These are phyloP conservation scores for Colletotrichum sp. DNA, from an alignment of 2,329 filamentous ascomycete genomes.

Conservation along the genomic window DNA sequence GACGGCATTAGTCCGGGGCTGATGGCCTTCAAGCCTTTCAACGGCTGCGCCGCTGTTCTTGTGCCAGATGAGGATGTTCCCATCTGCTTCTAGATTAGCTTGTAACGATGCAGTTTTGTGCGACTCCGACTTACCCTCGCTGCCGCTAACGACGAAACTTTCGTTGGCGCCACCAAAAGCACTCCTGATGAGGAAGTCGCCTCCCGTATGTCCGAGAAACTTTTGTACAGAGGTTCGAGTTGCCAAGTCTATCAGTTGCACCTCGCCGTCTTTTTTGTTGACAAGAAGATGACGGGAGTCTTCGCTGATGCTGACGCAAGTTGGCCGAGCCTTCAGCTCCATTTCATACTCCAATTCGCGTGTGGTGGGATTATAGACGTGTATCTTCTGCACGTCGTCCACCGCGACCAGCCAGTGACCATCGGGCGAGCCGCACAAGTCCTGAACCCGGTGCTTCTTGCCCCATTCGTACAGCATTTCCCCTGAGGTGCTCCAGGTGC, in stretches of 20 bases:
- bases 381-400: conserved; percentile 71
- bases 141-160: conserved; percentile 90
- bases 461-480: conserved; percentile 70
- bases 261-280: conserved; percentile 78
- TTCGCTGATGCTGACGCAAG: conserved; percentile 79
- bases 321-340: conserved; percentile 71
- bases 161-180: conserved; percentile 89
- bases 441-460: conserved; percentile 77
- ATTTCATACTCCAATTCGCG: conserved; percentile 78
- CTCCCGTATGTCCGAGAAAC: conserved; percentile 78
- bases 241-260: conserved; percentile 79
- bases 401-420: conserved; percentile 82
- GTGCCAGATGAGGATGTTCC: conserved; percentile 86
- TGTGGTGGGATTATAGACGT: conserved; percentile 82
- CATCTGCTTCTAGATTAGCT: conserved; percentile 46
- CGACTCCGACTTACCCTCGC: conserved; percentile 71
- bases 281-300: conserved; percentile 85
- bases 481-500: conserved; percentile 72
- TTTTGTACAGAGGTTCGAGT: conserved; percentile 74
- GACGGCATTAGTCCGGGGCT: conserved; percentile 81
- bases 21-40: conserved; percentile 78
- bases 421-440: conserved; percentile 82
- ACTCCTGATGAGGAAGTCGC: conserved; percentile 80
- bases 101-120: background rate
- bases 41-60: conserved; percentile 80